phyloP scores from a whole-genome alignment of 106 monocot species.

The Amphibolis antarctica region DNA sequence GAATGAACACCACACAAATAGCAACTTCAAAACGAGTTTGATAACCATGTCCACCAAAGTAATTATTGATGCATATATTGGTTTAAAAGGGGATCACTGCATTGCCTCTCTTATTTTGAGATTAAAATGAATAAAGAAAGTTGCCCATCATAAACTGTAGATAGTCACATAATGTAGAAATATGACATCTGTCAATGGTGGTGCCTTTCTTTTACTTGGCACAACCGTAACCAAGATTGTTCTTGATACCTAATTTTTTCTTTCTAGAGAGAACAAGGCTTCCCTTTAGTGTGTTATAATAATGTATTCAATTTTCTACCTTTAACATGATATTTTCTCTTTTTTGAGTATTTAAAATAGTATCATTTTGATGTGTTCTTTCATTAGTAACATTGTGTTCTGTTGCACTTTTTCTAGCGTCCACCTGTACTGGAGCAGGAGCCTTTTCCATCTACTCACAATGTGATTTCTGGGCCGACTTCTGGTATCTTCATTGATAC shows the following conservation, averaged over 20 bases:
- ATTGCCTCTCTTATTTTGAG: too few relatives aligned
- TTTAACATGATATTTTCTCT: neutral
- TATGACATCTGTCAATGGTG: too few relatives aligned
- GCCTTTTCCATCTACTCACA: constrained; percentile 36
- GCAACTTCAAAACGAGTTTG: too few relatives aligned
- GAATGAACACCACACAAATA: too few relatives aligned
- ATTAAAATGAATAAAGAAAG: too few relatives aligned
- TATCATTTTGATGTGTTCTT: neutral
- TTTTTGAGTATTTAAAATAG: neutral
- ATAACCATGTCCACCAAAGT: too few relatives aligned
- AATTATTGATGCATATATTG: too few relatives aligned
- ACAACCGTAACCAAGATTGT: neutral
- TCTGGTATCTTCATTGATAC: constrained; percentile 17
- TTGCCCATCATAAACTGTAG: too few relatives aligned
- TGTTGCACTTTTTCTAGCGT: constrained; percentile 19
- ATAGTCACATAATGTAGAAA: too few relatives aligned
- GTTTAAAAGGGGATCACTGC: too few relatives aligned
- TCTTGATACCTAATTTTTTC: neutral
- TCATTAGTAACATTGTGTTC: neutral
- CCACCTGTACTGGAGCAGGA: constrained; percentile 45
- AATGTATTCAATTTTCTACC: neutral
- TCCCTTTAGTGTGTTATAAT: neutral
- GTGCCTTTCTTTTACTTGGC: too few relatives aligned
- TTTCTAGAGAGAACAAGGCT: neutral
- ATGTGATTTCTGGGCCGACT: constrained; percentile 27